Evolutionary conservation across 2,329 filamentous ascomycete genomes (phyloP).

Genomic region (Fusarium chlamydosporum): DNA sequence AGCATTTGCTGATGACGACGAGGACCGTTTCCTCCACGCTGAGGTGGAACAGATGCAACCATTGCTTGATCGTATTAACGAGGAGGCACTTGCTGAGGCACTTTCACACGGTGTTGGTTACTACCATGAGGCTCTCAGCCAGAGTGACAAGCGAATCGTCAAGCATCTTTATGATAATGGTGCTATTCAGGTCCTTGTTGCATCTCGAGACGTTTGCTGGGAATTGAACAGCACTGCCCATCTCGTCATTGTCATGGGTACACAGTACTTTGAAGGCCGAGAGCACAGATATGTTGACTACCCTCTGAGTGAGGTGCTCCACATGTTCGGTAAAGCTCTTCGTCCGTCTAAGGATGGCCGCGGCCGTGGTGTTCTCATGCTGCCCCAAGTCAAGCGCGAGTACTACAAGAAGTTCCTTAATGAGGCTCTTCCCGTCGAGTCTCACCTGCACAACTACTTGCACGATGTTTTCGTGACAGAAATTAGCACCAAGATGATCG

Average conservation of each 20-base stretch:
- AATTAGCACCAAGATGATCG: conserved; percentile 95
- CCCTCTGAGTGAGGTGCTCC: conserved; percentile 90
- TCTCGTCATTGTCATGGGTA: conserved; percentile 96
- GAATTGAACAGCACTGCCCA: conserved; percentile 90
- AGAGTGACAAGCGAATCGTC: conserved; percentile 92
- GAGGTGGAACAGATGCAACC: conserved; percentile 85
- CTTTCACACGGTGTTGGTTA: conserved; percentile 96
- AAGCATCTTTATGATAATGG: conserved; percentile 91
- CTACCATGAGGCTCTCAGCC: conserved; percentile 92
- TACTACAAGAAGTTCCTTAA: conserved; percentile 99
- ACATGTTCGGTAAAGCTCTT: conserved; percentile 97
- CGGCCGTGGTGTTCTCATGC: conserved; percentile 94
- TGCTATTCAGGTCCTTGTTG: conserved; percentile 86
- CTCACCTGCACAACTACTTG: conserved; percentile 89
- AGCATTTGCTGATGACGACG: conserved; percentile 88
- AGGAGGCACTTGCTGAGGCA: conserved; percentile 88
- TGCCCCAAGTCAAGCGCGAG: conserved; percentile 92
- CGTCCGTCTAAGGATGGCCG: conserved; percentile 83
- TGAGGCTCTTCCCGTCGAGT: conserved; percentile 95
- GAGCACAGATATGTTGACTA: conserved; percentile 99
- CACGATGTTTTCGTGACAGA: conserved; percentile 98
- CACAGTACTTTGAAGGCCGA: conserved; percentile 95
- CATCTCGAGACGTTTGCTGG: conserved; percentile 92
- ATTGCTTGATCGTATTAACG: conserved; percentile 85
- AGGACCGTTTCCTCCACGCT: conserved; percentile 92